A percentile compares a stretch with the other conserved stretches of the same genome.
Evolutionary conservation across 1,284 basidiomycete species (phyloP).

Genomic region (Sanguinoderma infundibulare): DNA sequence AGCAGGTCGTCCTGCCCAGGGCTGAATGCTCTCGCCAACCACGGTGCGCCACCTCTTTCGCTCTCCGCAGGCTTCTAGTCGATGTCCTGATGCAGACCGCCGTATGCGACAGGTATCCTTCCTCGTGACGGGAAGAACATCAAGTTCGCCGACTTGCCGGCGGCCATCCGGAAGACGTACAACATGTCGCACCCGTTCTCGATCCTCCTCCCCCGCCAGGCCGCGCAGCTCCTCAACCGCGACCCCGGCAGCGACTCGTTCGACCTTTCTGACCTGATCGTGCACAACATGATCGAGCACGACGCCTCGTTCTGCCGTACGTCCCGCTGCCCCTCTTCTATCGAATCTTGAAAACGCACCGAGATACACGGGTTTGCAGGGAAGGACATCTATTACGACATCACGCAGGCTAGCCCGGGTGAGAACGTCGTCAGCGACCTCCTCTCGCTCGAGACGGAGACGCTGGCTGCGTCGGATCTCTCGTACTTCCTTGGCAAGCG

Average conservation of each 20-base stretch:
- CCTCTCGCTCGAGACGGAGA: constrained; percentile 57
- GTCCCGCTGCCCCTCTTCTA: not conserved
- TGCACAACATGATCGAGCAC: constrained; percentile 82
- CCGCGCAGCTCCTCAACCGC: constrained; percentile 59
- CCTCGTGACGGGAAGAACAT: constrained; percentile 70
- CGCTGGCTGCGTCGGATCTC: constrained; percentile 58
- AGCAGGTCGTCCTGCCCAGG: constrained; percentile 72
- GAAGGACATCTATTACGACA: constrained; percentile 53
- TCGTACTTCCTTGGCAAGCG: constrained; percentile 59
- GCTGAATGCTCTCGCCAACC: constrained; percentile 75
- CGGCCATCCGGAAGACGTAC: constrained; percentile 55
- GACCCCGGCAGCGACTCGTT: constrained; percentile 61
- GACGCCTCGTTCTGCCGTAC: constrained; percentile 73
- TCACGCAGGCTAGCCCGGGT: constrained; percentile 56
- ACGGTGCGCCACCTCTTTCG: constrained; percentile 48
- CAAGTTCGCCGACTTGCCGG: constrained; percentile 60
- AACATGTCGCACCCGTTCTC: constrained; percentile 75
- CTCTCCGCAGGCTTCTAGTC: not conserved
- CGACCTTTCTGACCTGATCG: constrained; percentile 64
- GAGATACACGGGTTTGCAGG: too few relatives aligned
- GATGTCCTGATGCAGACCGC: not conserved
- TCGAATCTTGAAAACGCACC: not conserved
- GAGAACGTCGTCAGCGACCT: constrained; percentile 58
- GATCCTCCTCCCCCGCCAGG: constrained; percentile 61
- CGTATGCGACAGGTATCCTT: constrained; percentile 57